phyloP scores from a whole-genome alignment of 106 monocot species.

The Agapanthus africanus region DNA sequence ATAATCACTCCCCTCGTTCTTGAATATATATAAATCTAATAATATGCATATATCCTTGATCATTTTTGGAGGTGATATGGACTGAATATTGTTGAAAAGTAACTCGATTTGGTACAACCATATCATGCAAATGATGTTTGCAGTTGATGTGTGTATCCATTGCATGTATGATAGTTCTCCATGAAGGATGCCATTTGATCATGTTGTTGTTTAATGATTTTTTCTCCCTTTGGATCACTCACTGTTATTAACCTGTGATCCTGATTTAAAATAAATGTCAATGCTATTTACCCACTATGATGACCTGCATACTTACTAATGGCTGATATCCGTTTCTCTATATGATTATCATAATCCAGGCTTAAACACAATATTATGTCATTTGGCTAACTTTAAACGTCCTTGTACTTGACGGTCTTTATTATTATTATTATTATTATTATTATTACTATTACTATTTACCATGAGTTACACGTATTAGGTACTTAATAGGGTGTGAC shows the following conservation, averaged over 20 bases:
- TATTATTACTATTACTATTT: too few species aligned
- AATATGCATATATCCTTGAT: too few species aligned
- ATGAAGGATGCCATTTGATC: not conserved
- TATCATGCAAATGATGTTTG: not conserved
- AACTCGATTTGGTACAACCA: not conserved
- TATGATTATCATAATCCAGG: not conserved
- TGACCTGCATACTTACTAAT: too few species aligned
- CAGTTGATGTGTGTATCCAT: not conserved
- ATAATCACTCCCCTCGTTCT: too few species aligned
- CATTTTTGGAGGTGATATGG: too few species aligned
- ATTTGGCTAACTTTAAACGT: not conserved
- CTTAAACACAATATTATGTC: not conserved
- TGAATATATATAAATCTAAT: too few species aligned
- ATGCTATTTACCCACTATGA: not conserved
- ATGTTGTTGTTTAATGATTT: not conserved
- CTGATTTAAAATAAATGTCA: not conserved
- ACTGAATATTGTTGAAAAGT: not conserved
- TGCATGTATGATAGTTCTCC: not conserved
- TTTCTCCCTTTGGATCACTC: not conserved
- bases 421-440: too few species aligned
- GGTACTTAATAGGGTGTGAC: constrained; percentile 89
- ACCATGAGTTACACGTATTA: constrained; percentile 15
- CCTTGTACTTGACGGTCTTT: not conserved
- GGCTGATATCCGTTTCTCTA: too few species aligned
- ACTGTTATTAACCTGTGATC: too few species aligned